A percentile compares a stretch with the other conserved stretches of the same genome.
Evolutionary conservation across 2,329 filamentous ascomycete species (phyloP).

Genomic region (Penicillium thymicola): DNA sequence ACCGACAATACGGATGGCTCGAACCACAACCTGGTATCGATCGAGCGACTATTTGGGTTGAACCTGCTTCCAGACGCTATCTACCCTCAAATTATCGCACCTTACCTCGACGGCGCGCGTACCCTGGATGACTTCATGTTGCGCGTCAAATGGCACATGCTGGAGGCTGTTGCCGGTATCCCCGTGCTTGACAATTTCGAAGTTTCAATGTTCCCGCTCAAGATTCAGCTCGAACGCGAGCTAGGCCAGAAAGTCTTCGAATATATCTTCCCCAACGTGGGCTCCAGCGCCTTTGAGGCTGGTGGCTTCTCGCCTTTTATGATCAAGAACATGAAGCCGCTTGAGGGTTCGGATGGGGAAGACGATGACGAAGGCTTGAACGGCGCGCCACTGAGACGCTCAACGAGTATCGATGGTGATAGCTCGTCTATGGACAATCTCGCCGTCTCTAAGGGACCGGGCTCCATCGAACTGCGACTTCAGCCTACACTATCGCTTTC

Average conservation of each 20-base stretch:
- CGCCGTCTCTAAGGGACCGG: slow-evolving; percentile 59
- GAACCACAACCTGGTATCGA: slow-evolving; percentile 86
- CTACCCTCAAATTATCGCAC: slow-evolving; percentile 93
- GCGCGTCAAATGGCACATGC: slow-evolving; percentile 94
- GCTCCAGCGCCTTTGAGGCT: slow-evolving; percentile 51
- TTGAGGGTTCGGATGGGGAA: slow-evolving; percentile 48
- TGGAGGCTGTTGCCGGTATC: slow-evolving; percentile 96
- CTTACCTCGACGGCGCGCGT: slow-evolving; percentile 69
- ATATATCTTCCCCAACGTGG: slow-evolving; percentile 90
- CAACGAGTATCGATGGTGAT: slow-evolving; percentile 39
- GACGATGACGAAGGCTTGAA: slow-evolving; percentile 28
- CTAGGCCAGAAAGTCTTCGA: slow-evolving; percentile 91
- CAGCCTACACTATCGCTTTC: slow-evolving; percentile 70
- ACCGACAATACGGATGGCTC: slow-evolving; percentile 97
- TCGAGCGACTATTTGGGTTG: slow-evolving; percentile 81
- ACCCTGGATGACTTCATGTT: slow-evolving; percentile 74
- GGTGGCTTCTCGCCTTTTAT: slow-evolving; percentile 52
- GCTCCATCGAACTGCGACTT: slow-evolving; percentile 76
- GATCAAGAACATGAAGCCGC: slow-evolving; percentile 52
- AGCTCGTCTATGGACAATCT: slow-evolving; percentile 46
- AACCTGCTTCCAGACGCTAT: slow-evolving; percentile 87
- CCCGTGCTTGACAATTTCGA: slow-evolving; percentile 97
- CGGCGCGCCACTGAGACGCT: slow-evolving; percentile 22
- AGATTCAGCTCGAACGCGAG: slow-evolving; percentile 88
- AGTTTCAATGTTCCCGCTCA: slow-evolving; percentile 87